A percentile compares a stretch with the other conserved stretches of the same genome.
phyloP scores from a whole-genome alignment of 257 asterid genomes.

The Mitragyna speciosa region DNA sequence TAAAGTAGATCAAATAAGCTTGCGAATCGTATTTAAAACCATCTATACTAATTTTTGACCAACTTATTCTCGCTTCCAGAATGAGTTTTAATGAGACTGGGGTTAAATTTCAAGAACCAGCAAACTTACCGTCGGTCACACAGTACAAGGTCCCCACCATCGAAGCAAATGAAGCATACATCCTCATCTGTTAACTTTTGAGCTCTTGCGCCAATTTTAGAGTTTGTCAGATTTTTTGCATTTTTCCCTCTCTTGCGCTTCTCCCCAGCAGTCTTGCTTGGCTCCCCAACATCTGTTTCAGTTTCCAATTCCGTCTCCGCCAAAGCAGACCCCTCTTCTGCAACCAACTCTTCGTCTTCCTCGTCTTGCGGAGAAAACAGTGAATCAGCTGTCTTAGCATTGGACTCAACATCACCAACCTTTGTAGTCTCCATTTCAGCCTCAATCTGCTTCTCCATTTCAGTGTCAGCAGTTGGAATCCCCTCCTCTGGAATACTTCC shows the following conservation, averaged over 20 bases:
- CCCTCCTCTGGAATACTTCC: slow-evolving; percentile 32
- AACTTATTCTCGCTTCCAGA: background rate
- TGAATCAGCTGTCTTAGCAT: slow-evolving; percentile 45
- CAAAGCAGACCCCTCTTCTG: slow-evolving; percentile 59
- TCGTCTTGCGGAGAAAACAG: slow-evolving; percentile 48
- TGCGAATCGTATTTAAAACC: background rate
- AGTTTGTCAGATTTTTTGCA: slow-evolving; percentile 40
- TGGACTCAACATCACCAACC: slow-evolving; percentile 51
- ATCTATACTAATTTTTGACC: background rate
- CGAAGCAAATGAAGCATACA: slow-evolving; percentile 97
- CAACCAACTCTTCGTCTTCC: slow-evolving; percentile 53
- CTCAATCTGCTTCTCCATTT: slow-evolving; percentile 39
- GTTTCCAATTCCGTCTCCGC: slow-evolving; percentile 74
- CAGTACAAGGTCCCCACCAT: slow-evolving; percentile 88
- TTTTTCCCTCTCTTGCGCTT: slow-evolving; percentile 74
- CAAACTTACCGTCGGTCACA: slow-evolving; percentile 83
- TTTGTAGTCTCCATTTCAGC: slow-evolving; percentile 40
- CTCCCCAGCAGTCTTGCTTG: slow-evolving; percentile 53
- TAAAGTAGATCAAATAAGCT: background rate
- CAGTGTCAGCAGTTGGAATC: slow-evolving; percentile 28
- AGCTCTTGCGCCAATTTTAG: slow-evolving; percentile 47
- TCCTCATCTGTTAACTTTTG: slow-evolving; percentile 70
- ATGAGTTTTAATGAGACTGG: background rate
- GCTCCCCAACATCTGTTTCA: slow-evolving; percentile 53
- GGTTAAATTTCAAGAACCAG: slow-evolving; percentile 7